phyloP scores from a whole-genome alignment of 148 eudicot species.

The Mesembryanthemum crystallinum region DNA sequence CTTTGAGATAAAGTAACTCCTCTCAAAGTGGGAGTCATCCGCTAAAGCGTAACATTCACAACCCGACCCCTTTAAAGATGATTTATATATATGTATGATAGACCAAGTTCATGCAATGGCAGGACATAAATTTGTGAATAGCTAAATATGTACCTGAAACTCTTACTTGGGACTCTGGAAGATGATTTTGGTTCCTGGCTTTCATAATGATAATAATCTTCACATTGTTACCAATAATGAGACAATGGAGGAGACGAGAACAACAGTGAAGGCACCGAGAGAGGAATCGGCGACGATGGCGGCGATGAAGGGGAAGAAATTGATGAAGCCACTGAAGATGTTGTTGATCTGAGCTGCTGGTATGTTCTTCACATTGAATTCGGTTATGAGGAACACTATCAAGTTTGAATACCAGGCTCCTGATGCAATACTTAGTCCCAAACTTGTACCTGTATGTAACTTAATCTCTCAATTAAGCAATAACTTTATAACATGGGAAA shows the following conservation, averaged over 20 bases:
- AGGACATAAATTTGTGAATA: background rate
- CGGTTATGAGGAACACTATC: slow-evolving; percentile 32
- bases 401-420: slow-evolving; percentile 36
- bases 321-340: slow-evolving; percentile 31
- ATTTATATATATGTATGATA: too few relatives aligned
- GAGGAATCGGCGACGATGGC: slow-evolving; percentile 34
- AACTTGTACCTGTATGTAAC: slow-evolving; percentile 20
- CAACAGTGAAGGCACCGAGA: slow-evolving; percentile 21
- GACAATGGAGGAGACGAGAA: slow-evolving; percentile 25
- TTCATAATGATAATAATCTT: slow-evolving; percentile 25
- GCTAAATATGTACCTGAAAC: slow-evolving; percentile 30
- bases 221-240: slow-evolving; percentile 19
- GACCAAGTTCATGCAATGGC: background rate
- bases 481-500: too few relatives aligned
- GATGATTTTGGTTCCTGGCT: slow-evolving; percentile 11
- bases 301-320: slow-evolving; percentile 32
- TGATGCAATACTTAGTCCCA: slow-evolving; percentile 31
- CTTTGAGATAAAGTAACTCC: too few relatives aligned
- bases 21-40: too few relatives aligned
- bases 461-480: background rate
- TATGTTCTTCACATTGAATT: slow-evolving; percentile 32
- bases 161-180: slow-evolving; percentile 23
- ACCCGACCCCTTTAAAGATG: too few relatives aligned
- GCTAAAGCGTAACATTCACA: too few relatives aligned
- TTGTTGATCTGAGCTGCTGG: slow-evolving; percentile 33